Conservation (phyloP, 371 early-diverging fungal species). For the Rhizopus delemar region DNA sequence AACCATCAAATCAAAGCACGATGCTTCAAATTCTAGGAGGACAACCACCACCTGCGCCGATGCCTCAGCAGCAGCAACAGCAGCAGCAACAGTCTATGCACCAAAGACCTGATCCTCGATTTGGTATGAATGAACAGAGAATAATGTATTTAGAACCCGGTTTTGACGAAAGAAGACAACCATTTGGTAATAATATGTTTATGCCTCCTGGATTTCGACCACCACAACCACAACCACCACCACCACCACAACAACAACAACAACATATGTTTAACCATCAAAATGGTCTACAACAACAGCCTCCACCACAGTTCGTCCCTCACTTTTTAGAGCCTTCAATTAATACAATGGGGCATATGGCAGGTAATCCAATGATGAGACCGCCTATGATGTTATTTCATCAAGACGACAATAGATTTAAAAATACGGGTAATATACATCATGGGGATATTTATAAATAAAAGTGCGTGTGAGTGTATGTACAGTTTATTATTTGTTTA, state of each 20-base stretch:
- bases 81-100: constrained; percentile 13
- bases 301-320: constrained; percentile 32
- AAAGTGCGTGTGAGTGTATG: no score
- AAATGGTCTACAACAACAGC: neutral
- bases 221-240: neutral
- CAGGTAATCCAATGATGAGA: constrained; percentile 28
- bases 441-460: neutral
- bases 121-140: neutral
- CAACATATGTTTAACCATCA: constrained; percentile 10
- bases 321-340: constrained; percentile 23
- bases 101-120: neutral
- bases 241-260: constrained; percentile 14
- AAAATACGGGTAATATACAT: constrained; percentile 12
- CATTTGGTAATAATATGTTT: neutral
- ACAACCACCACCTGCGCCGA: constrained; percentile 22
- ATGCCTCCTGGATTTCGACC: neutral
- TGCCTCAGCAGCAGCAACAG: constrained; percentile 11
- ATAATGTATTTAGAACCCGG: neutral
- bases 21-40: constrained; percentile 45
- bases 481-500: constrained; percentile 40
- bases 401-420: constrained; percentile 17
- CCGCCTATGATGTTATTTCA: constrained; percentile 22
- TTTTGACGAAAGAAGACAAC: neutral
- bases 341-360: constrained; percentile 22
- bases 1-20: constrained; percentile 26